Percentiles rank a stretch among this genome's conserved stretches.
Conservation (phyloP, 2,329 filamentous ascomycete species). For the Paradendryphiella salina region DNA sequence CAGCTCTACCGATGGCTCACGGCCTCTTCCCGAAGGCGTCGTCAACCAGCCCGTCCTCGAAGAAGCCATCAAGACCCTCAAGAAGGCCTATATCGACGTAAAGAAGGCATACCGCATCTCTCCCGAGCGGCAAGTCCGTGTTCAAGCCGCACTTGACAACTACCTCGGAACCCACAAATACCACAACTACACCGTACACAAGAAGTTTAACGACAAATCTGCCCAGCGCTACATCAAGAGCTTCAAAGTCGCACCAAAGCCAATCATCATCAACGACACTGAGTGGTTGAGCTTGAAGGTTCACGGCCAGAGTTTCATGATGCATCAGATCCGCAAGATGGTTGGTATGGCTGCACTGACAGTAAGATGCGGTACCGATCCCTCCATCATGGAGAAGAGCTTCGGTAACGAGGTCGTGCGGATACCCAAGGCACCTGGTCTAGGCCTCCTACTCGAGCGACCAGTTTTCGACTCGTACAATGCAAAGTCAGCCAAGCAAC, state of each 20-base stretch:
- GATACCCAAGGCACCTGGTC: slow-evolving; percentile 89
- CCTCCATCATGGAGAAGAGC: slow-evolving; percentile 70
- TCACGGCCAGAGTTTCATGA: slow-evolving; percentile 99
- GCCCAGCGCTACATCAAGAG: slow-evolving; percentile 91
- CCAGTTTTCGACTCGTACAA: slow-evolving; percentile 94
- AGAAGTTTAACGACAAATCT: slow-evolving; percentile 76
- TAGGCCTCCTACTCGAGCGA: slow-evolving; percentile 85
- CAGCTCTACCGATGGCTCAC: slow-evolving; percentile 35
- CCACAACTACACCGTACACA: slow-evolving; percentile 97
- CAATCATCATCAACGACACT: slow-evolving; percentile 81
- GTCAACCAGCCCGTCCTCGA: slow-evolving; percentile 45
- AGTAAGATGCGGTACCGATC: slow-evolving; percentile 79
- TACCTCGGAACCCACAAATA: slow-evolving; percentile 89
- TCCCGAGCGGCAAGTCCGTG: slow-evolving; percentile 67
- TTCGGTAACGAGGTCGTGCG: slow-evolving; percentile 74
- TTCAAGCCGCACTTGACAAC: slow-evolving; percentile 73
- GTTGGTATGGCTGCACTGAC: slow-evolving; percentile 87
- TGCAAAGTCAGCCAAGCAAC: slow-evolving; percentile 65
- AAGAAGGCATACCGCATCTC: slow-evolving; percentile 86
- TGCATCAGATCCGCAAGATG: slow-evolving; percentile 99
- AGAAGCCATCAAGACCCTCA: slow-evolving; percentile 60
- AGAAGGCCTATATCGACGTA: slow-evolving; percentile 77
- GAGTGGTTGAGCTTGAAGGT: slow-evolving; percentile 97
- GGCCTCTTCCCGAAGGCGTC: slow-evolving; percentile 30
- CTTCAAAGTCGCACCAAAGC: slow-evolving; percentile 69